A percentile compares a stretch with the other conserved stretches of the same genome.
phyloP scores from a whole-genome alignment of 495 filamentous ascomycete species.

The Tirmania nivea region DNA sequence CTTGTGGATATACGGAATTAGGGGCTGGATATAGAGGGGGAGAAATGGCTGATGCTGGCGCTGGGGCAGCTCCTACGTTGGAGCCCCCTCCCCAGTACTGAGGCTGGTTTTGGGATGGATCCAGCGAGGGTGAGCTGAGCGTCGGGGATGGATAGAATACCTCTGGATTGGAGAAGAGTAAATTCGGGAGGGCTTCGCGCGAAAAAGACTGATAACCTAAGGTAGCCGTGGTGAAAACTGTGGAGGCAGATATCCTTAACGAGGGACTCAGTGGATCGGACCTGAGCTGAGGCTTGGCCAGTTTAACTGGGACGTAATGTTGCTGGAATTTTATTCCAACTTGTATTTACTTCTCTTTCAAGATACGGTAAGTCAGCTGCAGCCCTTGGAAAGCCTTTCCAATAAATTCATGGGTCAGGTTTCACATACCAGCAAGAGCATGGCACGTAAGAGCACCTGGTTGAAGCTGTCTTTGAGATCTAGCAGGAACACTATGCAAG shows the following conservation, averaged over 20 bases:
- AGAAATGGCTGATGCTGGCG: constrained; percentile 11
- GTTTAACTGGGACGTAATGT: too few relatives aligned
- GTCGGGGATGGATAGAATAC: constrained; percentile 16
- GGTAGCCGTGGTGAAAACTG: constrained; percentile 15
- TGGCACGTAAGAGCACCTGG: too few relatives aligned
- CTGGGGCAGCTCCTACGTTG: constrained; percentile 9
- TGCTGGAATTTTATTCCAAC: too few relatives aligned
- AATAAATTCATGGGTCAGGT: too few relatives aligned
- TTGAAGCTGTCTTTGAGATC: too few relatives aligned
- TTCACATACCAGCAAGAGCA: too few relatives aligned
- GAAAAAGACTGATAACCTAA: constrained; percentile 18
- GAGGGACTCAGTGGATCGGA: too few relatives aligned
- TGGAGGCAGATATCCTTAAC: not conserved
- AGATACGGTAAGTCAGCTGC: too few relatives aligned
- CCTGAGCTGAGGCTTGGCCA: too few relatives aligned
- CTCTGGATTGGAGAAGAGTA: constrained; percentile 16
- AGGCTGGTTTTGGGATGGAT: constrained; percentile 19
- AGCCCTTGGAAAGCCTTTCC: too few relatives aligned
- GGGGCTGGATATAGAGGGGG: constrained; percentile 10
- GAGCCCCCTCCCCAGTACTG: constrained; percentile 19
- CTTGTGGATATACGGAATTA: constrained; percentile 8
- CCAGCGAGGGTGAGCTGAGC: constrained; percentile 18
- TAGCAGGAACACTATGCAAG: too few relatives aligned
- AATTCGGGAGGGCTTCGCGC: constrained; percentile 14
- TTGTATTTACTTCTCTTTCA: too few relatives aligned